A percentile compares a stretch with the other conserved stretches of the same genome.
Evolutionary conservation across 345 rosid species (phyloP).

Genomic region (Eucalyptus marginata): DNA sequence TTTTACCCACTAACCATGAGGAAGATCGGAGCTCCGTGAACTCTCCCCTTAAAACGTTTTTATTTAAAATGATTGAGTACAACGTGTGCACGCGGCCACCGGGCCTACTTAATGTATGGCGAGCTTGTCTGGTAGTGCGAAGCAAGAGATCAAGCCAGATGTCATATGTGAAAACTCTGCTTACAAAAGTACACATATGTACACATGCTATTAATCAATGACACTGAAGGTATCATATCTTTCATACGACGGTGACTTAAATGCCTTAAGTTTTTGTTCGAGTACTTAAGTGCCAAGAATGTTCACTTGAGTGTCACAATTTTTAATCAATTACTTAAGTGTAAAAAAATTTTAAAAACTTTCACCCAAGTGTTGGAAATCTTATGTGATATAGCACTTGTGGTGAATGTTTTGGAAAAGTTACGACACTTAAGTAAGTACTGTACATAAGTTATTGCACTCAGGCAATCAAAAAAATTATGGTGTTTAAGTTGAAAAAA

Average conservation of each 20-base stretch:
- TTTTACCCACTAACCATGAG: background rate
- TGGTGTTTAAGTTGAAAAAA: too few species aligned
- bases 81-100: background rate
- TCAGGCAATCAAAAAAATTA: too few species aligned
- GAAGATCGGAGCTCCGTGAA: background rate
- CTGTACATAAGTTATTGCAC: background rate
- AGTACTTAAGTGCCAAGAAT: background rate
- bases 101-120: background rate
- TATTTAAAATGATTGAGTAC: background rate
- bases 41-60: background rate
- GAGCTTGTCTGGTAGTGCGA: background rate
- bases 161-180: background rate
- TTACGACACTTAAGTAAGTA: too few species aligned
- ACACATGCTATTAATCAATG: background rate
- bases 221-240: fast-evolving
- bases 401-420: too few species aligned
- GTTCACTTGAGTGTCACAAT: too few species aligned
- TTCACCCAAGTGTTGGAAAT: too few species aligned
- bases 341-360: too few species aligned
- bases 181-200: background rate
- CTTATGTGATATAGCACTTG: too few species aligned
- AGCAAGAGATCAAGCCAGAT: background rate
- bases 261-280: background rate
- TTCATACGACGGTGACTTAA: fast-evolving
- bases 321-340: too few species aligned